Base-by-base conservation (phyloP, 805 yeast genomes). In the Zygoascus bituminiphila region DNA sequence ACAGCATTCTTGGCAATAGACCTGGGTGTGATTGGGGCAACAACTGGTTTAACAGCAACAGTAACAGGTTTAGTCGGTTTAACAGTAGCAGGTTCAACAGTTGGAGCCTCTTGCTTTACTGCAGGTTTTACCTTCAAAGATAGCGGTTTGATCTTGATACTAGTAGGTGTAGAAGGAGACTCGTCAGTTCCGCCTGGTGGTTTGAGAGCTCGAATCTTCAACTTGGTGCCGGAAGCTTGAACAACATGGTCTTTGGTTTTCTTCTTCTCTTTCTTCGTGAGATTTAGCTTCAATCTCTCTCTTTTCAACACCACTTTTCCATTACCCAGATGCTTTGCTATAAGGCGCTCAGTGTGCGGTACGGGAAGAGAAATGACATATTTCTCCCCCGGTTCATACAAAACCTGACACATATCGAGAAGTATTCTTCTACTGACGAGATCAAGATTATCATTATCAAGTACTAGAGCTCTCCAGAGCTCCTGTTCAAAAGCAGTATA, bases 291-390 rank as follows among this genome's bases (percentile, higher is more conserved):
- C 35, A 24, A 4, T 15, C 21, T 14, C 19, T 41, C 51, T 20
- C 58, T 48, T 54, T 74, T 81, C 17, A 88, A 66, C 5, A 75
- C 69, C n/a, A 87, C 67, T 36, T 69, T 69, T 2, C 81, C 81
- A 22, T 68, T 68, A 0, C 78, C 83, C 4, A 72, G 53, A 45
- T 76, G 57, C 54, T 73, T 75, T 0, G 88, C 86, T 6, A 76
- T 78, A 21, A 93, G 68, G 54, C 77, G 78, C 60, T 78, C 81
- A 46, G 79, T 79, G 54, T 80, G 74, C 2, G 96, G 96, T 12
- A 80, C 66, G 5, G 79, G 75, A 20, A 88, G 66, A 2, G 68
- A 74, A 1, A 88, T 88, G n/a, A 75, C 59, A 41, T 81, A 73
- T 2, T 78, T 71, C 53, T 84, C 81, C 25, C 68, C 65, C 5